Percentiles rank a stretch among this genome's conserved stretches.
phyloP scores from a whole-genome alignment of 306 rosid species.

The Phaseolus lunatus region DNA sequence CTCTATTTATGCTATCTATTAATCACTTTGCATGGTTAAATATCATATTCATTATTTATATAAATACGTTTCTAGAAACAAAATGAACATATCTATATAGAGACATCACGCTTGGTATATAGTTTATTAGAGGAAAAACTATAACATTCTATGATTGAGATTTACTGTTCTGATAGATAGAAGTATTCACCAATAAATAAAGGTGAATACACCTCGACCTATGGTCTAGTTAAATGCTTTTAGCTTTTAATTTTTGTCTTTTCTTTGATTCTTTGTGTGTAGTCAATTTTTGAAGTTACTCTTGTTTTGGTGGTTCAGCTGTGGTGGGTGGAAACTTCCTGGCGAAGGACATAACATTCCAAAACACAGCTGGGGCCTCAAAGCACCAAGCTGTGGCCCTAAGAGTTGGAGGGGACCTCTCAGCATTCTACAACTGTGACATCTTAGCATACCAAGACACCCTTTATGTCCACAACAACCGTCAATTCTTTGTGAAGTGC shows the following conservation, averaged over 20 bases:
- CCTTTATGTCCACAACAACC: conserved; percentile 89
- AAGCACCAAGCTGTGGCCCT: conserved; percentile 98
- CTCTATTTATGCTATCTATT: neutral
- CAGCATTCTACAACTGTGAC: conserved; percentile 83
- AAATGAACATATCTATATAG: neutral
- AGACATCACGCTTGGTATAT: too few species aligned
- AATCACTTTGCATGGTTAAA: neutral
- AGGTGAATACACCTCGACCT: neutral
- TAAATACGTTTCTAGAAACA: neutral
- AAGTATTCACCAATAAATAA: neutral
- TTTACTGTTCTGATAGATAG: neutral
- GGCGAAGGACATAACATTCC: conserved; percentile 77
- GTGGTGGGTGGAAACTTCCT: conserved; percentile 73
- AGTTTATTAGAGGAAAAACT: conserved; percentile 13
- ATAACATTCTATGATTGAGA: neutral
- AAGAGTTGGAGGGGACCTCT: conserved; percentile 81
- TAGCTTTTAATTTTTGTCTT: neutral
- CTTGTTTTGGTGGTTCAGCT: conserved; percentile 55
- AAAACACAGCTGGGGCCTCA: conserved; percentile 91
- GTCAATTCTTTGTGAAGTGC: conserved; percentile 75
- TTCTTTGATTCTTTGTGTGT: neutral
- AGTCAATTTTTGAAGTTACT: neutral
- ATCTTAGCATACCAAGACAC: conserved; percentile 86
- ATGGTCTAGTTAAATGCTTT: too few species aligned
- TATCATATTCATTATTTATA: neutral